Conservation (phyloP, 2,329 filamentous ascomycete species). For the Fusarium lateritium region DNA sequence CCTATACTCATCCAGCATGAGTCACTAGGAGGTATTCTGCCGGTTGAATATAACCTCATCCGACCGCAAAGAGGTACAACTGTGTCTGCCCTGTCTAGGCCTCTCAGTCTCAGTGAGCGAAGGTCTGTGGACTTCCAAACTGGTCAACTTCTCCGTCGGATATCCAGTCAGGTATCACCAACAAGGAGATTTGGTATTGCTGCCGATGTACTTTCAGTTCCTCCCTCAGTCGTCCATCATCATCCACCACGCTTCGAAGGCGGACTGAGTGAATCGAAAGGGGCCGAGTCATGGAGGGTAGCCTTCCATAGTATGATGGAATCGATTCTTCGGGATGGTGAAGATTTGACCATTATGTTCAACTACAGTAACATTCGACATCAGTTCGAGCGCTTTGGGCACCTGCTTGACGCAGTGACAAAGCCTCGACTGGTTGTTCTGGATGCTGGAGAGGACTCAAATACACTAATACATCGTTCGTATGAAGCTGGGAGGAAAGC, state of each 20-base stretch:
- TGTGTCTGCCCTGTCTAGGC: slow-evolving; percentile 54
- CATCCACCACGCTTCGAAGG: slow-evolving; percentile 42
- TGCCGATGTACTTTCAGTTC: slow-evolving; percentile 47
- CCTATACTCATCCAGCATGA: slow-evolving; percentile 60
- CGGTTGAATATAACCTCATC: slow-evolving; percentile 61
- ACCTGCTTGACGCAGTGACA: slow-evolving; percentile 67
- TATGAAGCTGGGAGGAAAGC: slow-evolving; percentile 20
- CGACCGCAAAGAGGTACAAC: slow-evolving; percentile 56
- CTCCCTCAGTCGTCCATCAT: slow-evolving; percentile 32
- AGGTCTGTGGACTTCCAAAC: slow-evolving; percentile 61
- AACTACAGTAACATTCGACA: slow-evolving; percentile 68
- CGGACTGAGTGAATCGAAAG: slow-evolving; percentile 43
- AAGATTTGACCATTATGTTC: slow-evolving; percentile 72
- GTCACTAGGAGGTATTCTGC: slow-evolving; percentile 46
- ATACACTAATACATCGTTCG: slow-evolving; percentile 60
- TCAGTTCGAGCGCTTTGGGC: slow-evolving; percentile 65
- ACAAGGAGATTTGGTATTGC: slow-evolving; percentile 63
- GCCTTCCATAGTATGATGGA: slow-evolving; percentile 72
- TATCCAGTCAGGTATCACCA: slow-evolving; percentile 62
- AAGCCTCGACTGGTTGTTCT: slow-evolving; percentile 68
- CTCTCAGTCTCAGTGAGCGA: slow-evolving; percentile 56
- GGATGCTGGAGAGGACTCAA: slow-evolving; percentile 65
- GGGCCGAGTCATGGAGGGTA: slow-evolving; percentile 64
- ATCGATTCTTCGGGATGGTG: slow-evolving; percentile 69
- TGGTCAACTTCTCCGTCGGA: slow-evolving; percentile 61